Conservation (phyloP, 2,329 filamentous ascomycete species). For the Myotisia sp. region DNA sequence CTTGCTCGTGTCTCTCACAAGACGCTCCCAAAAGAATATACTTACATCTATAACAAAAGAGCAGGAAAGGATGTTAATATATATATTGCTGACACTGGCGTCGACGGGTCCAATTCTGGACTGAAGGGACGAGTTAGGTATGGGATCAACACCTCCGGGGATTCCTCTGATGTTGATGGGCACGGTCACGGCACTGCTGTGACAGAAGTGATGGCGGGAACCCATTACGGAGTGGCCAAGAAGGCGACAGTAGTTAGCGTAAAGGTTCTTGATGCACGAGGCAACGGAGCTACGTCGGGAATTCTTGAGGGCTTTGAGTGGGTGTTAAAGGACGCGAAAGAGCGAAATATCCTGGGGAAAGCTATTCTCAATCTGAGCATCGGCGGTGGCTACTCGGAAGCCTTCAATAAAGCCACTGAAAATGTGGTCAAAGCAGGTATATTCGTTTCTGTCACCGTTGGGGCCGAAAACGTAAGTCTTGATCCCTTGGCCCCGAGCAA, state of each 20-base stretch:
- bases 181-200: slow-evolving; percentile 28
- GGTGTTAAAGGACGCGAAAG: slow-evolving; percentile 20
- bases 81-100: slow-evolving; percentile 27
- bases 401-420: slow-evolving; percentile 27
- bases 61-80: slow-evolving; percentile 23
- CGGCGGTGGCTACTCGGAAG: slow-evolving; percentile 21
- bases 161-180: slow-evolving; percentile 10
- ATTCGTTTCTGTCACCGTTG: slow-evolving; percentile 28
- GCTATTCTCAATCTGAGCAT: slow-evolving; percentile 24
- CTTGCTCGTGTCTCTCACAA: slow-evolving; percentile 23
- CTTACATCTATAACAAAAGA: slow-evolving; percentile 22
- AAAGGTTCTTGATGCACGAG: slow-evolving; percentile 35
- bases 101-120: slow-evolving; percentile 20
- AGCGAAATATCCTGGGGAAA: slow-evolving; percentile 17
- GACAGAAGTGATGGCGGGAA: slow-evolving; percentile 23
- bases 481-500: no score
- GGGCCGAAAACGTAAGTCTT: slow-evolving; percentile 22
- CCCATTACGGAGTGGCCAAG: slow-evolving; percentile 25
- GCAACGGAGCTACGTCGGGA: slow-evolving; percentile 31
- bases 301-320: slow-evolving; percentile 37
- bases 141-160: slow-evolving; percentile 20
- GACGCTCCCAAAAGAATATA: slow-evolving; percentile 14
- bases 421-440: slow-evolving; percentile 26
- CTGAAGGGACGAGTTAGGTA: slow-evolving; percentile 24
- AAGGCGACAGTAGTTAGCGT: slow-evolving; percentile 30